Base-by-base conservation (phyloP, 2,329 filamentous ascomycete genomes). In the Elsinoe necatrix region DNA sequence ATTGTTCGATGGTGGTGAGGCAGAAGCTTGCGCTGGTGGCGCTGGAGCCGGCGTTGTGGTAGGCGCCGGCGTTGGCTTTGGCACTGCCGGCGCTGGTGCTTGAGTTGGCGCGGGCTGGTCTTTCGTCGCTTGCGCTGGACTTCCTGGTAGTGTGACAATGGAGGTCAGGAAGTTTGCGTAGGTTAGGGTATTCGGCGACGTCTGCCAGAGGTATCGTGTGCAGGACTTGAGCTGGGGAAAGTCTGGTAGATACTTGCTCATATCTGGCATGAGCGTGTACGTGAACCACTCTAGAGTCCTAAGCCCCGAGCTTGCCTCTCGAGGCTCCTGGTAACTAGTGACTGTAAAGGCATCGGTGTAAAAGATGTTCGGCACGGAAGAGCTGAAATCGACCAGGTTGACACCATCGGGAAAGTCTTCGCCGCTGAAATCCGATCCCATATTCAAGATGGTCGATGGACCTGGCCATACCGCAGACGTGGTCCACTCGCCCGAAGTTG, bases 231-330 rank as follows among this genome's bases (percentile, higher is more conserved):
- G 29, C 25, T 52, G 25, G 2, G 48, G 7, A n/a, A 52, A 25
- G 20, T 52, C 31, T 8, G 48, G 48, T 9, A 37, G 20, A 4
- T 34, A 25, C 18, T 52, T 52, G 48, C 29, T 52, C 29, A 52
- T 29, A 20, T 52, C 48, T 23, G 48, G 48, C 48, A 52, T 52
- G 31, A 37, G 48, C 8, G 41, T 45, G 21, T 45, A 45, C 1
- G 41, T 45, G 9, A 11, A 45, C 41, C 41, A 45, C n/a, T 45
- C 41, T 9, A 45, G 41, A 23, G 41, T 25, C 20, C 21, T 12
- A 12, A 9, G 18, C 4, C 41, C 41, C 12, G 20, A 12, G 21
- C 12, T n/a, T 4, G 41, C 41, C 12, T 9, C 18, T 7, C 20
- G 20, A 23, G 41, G 41, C 11, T 45, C 41, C 18, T 25, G 41